These are phyloP conservation scores for Trichosporon sp. DNA, from an alignment of 1,284 basidiomycete genomes.

Conservation along the genomic window DNA sequence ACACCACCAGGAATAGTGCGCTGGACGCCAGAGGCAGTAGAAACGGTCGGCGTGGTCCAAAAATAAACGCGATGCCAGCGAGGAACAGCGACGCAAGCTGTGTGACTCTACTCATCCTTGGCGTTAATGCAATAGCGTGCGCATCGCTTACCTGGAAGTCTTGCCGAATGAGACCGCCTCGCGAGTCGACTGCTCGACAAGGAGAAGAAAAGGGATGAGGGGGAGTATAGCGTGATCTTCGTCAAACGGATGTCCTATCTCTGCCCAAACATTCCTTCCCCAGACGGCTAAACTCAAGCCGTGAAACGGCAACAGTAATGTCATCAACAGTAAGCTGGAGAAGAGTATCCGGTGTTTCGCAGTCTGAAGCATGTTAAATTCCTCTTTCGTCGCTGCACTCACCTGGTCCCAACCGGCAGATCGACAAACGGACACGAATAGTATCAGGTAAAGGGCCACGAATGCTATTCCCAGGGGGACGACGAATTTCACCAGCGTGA, in stretches of 20 bases:
- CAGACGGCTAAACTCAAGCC: constrained; percentile 83
- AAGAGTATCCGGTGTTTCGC: constrained; percentile 44
- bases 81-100: neutral
- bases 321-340: constrained; percentile 74
- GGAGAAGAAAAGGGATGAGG: constrained; percentile 32
- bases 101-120: neutral
- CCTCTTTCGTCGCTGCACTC: neutral
- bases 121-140: no score
- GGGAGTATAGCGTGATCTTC: constrained; percentile 37
- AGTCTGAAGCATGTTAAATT: neutral
- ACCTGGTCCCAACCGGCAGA: neutral
- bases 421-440: neutral
- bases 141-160: neutral
- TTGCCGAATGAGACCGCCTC: neutral
- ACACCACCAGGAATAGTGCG: constrained; percentile 3
- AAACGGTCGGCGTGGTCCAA: constrained; percentile 6
- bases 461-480: constrained; percentile 3
- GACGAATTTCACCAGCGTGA: neutral
- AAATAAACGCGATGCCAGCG: neutral
- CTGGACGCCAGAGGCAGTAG: neutral
- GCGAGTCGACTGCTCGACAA: constrained; percentile 50
- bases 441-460: neutral
- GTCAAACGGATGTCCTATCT: constrained; percentile 33
- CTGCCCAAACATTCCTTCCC: constrained; percentile 67
- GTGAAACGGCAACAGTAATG: constrained; percentile 76